Base-by-base conservation (phyloP, 768 basidiomycete species). In the Phaffia tasmanica region DNA sequence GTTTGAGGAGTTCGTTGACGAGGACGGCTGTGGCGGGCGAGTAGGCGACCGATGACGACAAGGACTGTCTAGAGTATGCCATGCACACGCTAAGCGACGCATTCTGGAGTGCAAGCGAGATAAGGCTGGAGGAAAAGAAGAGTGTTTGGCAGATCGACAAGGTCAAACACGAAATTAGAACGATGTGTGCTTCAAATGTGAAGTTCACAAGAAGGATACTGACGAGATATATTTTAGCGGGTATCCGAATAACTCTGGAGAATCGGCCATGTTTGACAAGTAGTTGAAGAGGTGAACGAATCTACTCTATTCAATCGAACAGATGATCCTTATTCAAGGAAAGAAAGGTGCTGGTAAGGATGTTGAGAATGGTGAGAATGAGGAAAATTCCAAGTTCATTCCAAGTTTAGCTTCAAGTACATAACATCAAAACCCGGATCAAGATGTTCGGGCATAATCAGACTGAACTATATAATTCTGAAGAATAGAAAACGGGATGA, bases 1-100 rank as follows among this genome's bases (percentile, higher is more conserved):
- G 89, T 77, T 98, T 98, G 70, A 97, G 80, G 56, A 97, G 82
- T 78, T 98, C 94, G 78, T 88, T 93, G 78, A 95, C 82, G 47
- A 98, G 82, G 32, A 98, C 93, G 58, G 93, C 93, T 7, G 88
- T 84, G 16, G 90, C 89, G n/a, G 94, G 88, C 47, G 88, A 93
- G 76, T 97, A 98, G 1, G 85, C 81, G 63, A 82, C 81, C 63
- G 85, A 84, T 0, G 87, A 83, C 2, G 88, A 80, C 14, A 62
- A 62, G n/a, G 87, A 86, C 62, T 89, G 85, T 70, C 92, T 85
- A 49, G 94, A 95, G 77, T 94, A 89, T 79, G 95, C 92, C 88
- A 98, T 93, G 75, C 97, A 86, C 76, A 98, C 83, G 46, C 90
- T 88, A 64, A 98, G 75, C 64, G 84, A 79, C 25, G 90, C 90